Conservation (phyloP, 257 asterid species). For the Fraxinus cuspidata region DNA sequence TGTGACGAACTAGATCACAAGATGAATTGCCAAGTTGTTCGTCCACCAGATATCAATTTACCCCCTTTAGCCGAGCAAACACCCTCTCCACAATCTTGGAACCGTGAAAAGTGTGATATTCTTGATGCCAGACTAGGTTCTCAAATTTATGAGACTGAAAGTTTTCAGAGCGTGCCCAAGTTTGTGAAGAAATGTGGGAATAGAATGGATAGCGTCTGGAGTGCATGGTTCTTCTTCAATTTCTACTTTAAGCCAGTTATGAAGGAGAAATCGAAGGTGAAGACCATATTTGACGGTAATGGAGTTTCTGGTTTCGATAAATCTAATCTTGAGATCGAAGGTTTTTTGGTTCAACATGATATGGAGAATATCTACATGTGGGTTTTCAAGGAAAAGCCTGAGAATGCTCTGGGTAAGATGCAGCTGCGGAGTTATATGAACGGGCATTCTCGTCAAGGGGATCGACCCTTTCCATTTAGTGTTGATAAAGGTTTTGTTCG, state of each 20-base stretch:
- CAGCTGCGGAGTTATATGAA: neutral
- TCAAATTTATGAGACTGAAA: neutral
- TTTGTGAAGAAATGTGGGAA: neutral
- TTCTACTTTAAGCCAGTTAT: neutral
- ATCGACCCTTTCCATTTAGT: neutral
- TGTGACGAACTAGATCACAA: slow-evolving; percentile 14
- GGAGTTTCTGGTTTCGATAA: neutral
- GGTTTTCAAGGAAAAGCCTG: neutral
- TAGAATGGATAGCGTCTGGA: neutral
- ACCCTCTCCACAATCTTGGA: neutral
- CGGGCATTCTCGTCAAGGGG: neutral
- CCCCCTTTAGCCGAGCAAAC: slow-evolving; percentile 1
- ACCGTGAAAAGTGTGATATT: neutral
- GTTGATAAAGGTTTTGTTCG: neutral
- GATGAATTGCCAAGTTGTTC: slow-evolving; percentile 10
- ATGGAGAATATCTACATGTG: neutral
- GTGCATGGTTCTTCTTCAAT: neutral
- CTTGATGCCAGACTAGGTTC: neutral
- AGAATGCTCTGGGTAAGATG: neutral
- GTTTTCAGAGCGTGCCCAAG: neutral
- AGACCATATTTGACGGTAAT: neutral
- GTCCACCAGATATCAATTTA: slow-evolving; percentile 21
- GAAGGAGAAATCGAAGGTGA: neutral
- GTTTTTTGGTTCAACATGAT: neutral
- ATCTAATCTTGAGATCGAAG: neutral